Base-by-base conservation (phyloP, 2,329 filamentous ascomycete genomes). In the Coleophoma cylindrospora region DNA sequence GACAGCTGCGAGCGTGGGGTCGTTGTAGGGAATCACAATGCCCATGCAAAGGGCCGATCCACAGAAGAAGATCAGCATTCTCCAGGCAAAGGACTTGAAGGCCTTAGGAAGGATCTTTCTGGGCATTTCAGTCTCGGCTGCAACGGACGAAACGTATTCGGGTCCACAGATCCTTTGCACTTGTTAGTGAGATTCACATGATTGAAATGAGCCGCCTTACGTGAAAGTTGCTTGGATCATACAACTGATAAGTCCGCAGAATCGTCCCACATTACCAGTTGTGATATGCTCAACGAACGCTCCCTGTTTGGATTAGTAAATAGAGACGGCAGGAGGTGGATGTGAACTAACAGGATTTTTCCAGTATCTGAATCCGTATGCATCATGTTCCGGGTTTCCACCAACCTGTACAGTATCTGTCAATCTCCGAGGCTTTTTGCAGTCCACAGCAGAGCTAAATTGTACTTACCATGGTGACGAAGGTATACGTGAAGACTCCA, bases 161-260 rank as follows among this genome's bases (percentile, higher is more conserved):
- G 83, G 83, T 1, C 84, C 83, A 4, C 83, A 83, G 0, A 80
- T 79, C 3, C 73, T 57, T 5, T 73, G 74, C 83, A 82, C 86
- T 61, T 83, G 80, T 14, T 83, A 74, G 64, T 88, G 89, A 15
- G 85, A 85, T 81, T 87, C 2, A 79, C 72, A 57, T 86, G 8
- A 14, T 19, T 10, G 27, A 7, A 40, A 40, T 21, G 19, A 22
- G 12, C 8, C 11, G 54, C 79, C 83, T 40, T 79, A 70, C 5
- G 80, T 63, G 0, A 87, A 87, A 55, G 90, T 91, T 34, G 84
- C 87, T 34, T 87, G 87, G 10, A 89, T 71, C 84, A 91, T 90
- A 49, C 81, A 83, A 58, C 91, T 74, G 61, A 91, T 85, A 15
- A 87, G 89, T 68, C 85, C 89, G 62, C 72, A 68, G 63, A 88